These are phyloP conservation scores for Rhodosporidiobolus odoratus DNA, from an alignment of 768 basidiomycete species.

Conservation along the genomic window DNA sequence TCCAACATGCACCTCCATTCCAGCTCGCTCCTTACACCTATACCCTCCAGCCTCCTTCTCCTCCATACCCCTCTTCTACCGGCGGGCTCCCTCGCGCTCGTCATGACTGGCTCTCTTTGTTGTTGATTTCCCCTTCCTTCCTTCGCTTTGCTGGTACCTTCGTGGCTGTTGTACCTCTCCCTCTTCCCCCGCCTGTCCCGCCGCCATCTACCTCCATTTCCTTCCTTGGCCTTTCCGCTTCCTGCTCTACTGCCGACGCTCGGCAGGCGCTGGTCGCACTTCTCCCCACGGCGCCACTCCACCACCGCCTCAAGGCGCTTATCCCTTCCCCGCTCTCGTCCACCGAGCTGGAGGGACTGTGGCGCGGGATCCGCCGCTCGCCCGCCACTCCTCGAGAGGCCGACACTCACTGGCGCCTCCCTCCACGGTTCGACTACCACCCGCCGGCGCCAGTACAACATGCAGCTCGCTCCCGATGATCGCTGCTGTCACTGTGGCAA, in stretches of 20 bases:
- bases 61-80: no score
- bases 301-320: neutral
- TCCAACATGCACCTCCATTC: no score
- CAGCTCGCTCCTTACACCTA: no score
- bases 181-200: no score
- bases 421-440: neutral
- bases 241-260: neutral
- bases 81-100: no score
- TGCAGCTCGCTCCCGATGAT: neutral
- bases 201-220: neutral
- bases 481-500: neutral
- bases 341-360: neutral
- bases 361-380: neutral
- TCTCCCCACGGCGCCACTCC: neutral
- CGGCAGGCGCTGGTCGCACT: neutral
- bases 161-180: neutral
- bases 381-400: neutral
- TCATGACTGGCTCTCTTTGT: neutral
- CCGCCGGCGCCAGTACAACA: neutral
- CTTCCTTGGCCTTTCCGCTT: neutral
- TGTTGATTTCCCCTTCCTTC: no score
- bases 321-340: neutral
- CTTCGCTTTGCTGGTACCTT: conserved; percentile 36
- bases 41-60: no score
- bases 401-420: neutral